Conservation (phyloP, 2,329 filamentous ascomycete species). For the Calonectria hongkongensis region DNA sequence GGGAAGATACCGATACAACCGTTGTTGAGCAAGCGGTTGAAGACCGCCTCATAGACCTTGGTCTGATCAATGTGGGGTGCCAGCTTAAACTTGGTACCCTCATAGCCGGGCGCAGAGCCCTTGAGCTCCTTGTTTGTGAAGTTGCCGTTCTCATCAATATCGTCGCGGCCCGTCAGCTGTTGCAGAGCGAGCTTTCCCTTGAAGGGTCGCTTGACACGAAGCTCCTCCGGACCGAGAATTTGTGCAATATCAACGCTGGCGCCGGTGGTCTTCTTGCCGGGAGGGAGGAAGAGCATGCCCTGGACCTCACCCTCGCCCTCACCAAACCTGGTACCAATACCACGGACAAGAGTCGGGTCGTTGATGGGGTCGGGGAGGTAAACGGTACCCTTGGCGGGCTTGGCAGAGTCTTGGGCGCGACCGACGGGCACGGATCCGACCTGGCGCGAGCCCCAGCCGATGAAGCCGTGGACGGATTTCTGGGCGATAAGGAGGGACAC, state of each 20-base stretch:
- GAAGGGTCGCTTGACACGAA: constrained; percentile 91
- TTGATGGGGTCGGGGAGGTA: constrained; percentile 92
- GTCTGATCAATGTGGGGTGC: constrained; percentile 96
- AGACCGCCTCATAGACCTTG: constrained; percentile 94
- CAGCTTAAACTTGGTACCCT: constrained; percentile 89
- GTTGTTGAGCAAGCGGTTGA: constrained; percentile 85
- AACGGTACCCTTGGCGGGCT: constrained; percentile 84
- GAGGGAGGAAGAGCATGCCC: constrained; percentile 91
- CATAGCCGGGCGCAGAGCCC: constrained; percentile 76
- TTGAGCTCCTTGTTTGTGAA: constrained; percentile 74
- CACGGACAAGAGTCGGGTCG: constrained; percentile 86
- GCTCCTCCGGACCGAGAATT: constrained; percentile 86
- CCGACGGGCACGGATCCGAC: constrained; percentile 95
- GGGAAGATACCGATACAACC: constrained; percentile 98
- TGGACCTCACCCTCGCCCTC: constrained; percentile 81
- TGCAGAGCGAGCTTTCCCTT: constrained; percentile 83
- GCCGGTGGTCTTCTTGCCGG: constrained; percentile 83
- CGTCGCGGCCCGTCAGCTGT: constrained; percentile 88
- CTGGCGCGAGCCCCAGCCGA: constrained; percentile 89
- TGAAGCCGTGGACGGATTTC: constrained; percentile 95
- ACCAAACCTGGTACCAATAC: constrained; percentile 89
- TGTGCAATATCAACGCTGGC: constrained; percentile 90
- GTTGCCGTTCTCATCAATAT: constrained; percentile 80
- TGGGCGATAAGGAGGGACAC: constrained; percentile 95
- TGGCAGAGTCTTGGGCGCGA: constrained; percentile 91